A percentile compares a stretch with the other conserved stretches of the same genome.
These are phyloP conservation scores for Salvia sclarea DNA, from an alignment of 305 asterid species.

Conservation along the genomic window DNA sequence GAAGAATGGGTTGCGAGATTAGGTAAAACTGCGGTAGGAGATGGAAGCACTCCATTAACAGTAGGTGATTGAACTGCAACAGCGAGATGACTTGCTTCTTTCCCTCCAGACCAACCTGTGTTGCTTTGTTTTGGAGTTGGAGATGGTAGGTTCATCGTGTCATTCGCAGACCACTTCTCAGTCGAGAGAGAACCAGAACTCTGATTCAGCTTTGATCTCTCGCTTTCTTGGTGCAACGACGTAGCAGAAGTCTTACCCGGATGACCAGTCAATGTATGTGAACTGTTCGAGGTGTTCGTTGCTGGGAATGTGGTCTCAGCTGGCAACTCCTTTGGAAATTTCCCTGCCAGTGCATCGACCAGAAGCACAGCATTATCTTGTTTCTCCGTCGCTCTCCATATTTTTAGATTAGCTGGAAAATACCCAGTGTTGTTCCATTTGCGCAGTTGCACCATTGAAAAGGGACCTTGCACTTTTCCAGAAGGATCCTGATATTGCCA, in stretches of 20 bases:
- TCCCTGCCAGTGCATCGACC: conserved; percentile 82
- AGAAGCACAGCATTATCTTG: conserved; percentile 65
- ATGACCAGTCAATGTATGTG: conserved; percentile 34
- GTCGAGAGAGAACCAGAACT: conserved; percentile 41
- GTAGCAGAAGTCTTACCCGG: conserved; percentile 38
- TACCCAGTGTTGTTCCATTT: conserved; percentile 97
- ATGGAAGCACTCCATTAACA: conserved; percentile 43
- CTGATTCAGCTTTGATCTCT: conserved; percentile 44
- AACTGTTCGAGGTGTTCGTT: conserved; percentile 29
- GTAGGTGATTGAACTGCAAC: conserved; percentile 48
- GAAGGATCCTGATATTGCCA: conserved; percentile 96
- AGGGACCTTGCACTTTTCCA: conserved; percentile 97
- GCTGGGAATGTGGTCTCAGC: conserved; percentile 36
- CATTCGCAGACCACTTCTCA: conserved; percentile 52
- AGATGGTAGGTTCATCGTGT: conserved; percentile 60
- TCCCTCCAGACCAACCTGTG: conserved; percentile 41
- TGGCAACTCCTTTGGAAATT: conserved; percentile 51
- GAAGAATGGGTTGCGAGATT: conserved; percentile 42
- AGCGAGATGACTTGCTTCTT: conserved; percentile 39
- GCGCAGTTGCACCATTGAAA: conserved; percentile 84
- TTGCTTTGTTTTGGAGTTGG: conserved; percentile 67
- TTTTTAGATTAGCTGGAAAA: conserved; percentile 75
- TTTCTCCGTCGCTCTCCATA: conserved; percentile 69
- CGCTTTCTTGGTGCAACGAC: conserved; percentile 42
- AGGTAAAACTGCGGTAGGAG: conserved; percentile 55